phyloP scores from a whole-genome alignment of 176 grass and related monocot genomes.

The Juncus effusus region DNA sequence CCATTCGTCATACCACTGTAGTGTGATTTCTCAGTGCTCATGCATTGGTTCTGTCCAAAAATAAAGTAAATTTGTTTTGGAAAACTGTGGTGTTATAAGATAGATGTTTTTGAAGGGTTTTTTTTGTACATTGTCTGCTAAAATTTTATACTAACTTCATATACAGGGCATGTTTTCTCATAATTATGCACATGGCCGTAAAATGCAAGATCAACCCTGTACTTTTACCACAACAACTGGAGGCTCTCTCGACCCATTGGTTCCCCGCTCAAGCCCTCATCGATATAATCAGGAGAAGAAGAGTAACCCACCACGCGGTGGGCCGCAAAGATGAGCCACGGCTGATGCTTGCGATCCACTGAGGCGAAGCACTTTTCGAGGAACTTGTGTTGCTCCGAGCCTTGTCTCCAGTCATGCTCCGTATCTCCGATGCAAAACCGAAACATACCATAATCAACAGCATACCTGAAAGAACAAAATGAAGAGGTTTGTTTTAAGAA shows the following conservation, averaged over 20 bases:
- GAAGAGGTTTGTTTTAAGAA: no score
- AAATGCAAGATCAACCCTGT: slow-evolving; percentile 77
- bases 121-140: neutral
- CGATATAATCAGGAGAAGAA: slow-evolving; percentile 47
- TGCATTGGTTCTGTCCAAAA: slow-evolving; percentile 52
- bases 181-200: slow-evolving; percentile 89
- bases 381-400: slow-evolving; percentile 62
- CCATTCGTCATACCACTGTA: slow-evolving; percentile 55
- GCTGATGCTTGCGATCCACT: slow-evolving; percentile 68
- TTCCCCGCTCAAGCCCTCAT: slow-evolving; percentile 55
- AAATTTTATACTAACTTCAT: slow-evolving; percentile 36
- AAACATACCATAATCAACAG: slow-evolving; percentile 69
- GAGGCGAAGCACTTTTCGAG: slow-evolving; percentile 56
- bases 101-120: neutral
- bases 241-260: slow-evolving; percentile 65
- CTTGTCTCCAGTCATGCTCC: slow-evolving; percentile 71
- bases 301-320: slow-evolving; percentile 81
- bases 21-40: slow-evolving; percentile 38
- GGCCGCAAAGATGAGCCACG: slow-evolving; percentile 74
- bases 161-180: slow-evolving; percentile 71
- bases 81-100: neutral
- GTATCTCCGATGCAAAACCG: slow-evolving; percentile 74
- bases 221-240: slow-evolving; percentile 69
- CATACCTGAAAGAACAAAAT: slow-evolving; percentile 39
- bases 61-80: neutral